Evolutionary conservation across 2,329 filamentous ascomycete genomes (phyloP).

Genomic region (Xylariaceae sp.): DNA sequence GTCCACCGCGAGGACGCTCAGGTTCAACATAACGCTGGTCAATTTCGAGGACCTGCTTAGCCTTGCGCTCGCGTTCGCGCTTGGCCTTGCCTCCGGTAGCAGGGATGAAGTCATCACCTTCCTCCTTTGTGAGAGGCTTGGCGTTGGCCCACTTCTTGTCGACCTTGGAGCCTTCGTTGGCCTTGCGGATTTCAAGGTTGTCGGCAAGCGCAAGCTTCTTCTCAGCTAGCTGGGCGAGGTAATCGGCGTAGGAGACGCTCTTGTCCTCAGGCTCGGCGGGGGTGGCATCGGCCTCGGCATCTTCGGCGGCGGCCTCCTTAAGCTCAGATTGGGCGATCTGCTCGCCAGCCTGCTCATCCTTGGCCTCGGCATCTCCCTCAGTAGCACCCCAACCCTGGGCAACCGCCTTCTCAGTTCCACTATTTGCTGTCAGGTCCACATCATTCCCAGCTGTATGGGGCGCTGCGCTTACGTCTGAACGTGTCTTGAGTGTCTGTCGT

Average conservation of each 20-base stretch:
- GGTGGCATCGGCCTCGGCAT: conserved; percentile 35
- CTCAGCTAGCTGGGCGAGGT: conserved; percentile 65
- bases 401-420: conserved; percentile 80
- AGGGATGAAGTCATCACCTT: conserved; percentile 72
- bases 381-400: conserved; percentile 83
- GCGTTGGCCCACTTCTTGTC: conserved; percentile 92
- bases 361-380: conserved; percentile 76
- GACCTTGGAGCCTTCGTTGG: conserved; percentile 84
- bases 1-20: conserved; percentile 52
- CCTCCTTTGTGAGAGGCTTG: conserved; percentile 63
- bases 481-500: conserved; percentile 51
- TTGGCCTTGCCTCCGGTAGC: conserved; percentile 68
- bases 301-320: conserved; percentile 59
- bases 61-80: conserved; percentile 85
- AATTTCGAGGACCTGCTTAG: conserved; percentile 84
- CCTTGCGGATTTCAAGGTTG: conserved; percentile 67
- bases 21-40: conserved; percentile 77
- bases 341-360: conserved; percentile 88
- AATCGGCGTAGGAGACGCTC: conserved; percentile 83
- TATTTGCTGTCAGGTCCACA: conserved; percentile 29
- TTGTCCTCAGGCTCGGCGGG: conserved; percentile 71
- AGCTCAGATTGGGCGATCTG: conserved; percentile 81
- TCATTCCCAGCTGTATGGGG: neutral
- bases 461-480: conserved; percentile 39
- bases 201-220: conserved; percentile 70